Evolutionary conservation across 2,329 filamentous ascomycete genomes (phyloP).

Genomic region (Fusarium sp.): DNA sequence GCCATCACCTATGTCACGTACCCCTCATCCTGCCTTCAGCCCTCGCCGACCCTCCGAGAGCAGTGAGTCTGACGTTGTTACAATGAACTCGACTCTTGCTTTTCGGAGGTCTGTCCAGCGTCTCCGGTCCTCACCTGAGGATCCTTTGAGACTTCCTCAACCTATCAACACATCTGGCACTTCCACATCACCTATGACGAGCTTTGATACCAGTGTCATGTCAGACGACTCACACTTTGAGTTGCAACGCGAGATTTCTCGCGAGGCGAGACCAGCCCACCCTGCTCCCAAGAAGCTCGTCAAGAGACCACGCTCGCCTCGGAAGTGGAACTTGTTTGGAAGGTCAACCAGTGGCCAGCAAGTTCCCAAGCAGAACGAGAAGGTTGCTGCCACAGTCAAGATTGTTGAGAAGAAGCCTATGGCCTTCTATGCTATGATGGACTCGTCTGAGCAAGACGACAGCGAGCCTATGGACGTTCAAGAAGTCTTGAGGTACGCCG

Average conservation of each 20-base stretch:
- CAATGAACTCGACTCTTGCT: conserved; percentile 64
- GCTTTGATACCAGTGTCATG: conserved; percentile 67
- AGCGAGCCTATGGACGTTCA: conserved; percentile 54
- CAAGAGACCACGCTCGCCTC: conserved; percentile 66
- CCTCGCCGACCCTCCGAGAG: conserved; percentile 64
- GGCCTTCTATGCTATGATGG: conserved; percentile 72
- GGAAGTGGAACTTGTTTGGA: conserved; percentile 74
- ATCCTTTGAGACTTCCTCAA: conserved; percentile 62
- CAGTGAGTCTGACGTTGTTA: conserved; percentile 64
- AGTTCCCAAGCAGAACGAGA: conserved; percentile 53
- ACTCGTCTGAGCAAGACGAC: conserved; percentile 68
- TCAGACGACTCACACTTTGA: conserved; percentile 67
- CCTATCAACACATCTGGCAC: conserved; percentile 62
- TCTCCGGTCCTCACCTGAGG: conserved; percentile 58
- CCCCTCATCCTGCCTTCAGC: conserved; percentile 34
- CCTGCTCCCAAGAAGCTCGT: conserved; percentile 64
- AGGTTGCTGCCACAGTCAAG: conserved; percentile 63
- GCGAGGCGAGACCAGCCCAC: conserved; percentile 44
- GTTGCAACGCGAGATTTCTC: conserved; percentile 52
- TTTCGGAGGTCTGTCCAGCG: conserved; percentile 67
- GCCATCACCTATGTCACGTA: conserved; percentile 65
- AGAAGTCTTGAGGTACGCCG: conserved; percentile 64
- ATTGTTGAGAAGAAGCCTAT: conserved; percentile 63
- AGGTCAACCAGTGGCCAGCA: conserved; percentile 61
- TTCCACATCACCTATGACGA: conserved; percentile 63